phyloP scores from a whole-genome alignment of 2,329 filamentous ascomycete genomes.

The Aspergillus floridensis region DNA sequence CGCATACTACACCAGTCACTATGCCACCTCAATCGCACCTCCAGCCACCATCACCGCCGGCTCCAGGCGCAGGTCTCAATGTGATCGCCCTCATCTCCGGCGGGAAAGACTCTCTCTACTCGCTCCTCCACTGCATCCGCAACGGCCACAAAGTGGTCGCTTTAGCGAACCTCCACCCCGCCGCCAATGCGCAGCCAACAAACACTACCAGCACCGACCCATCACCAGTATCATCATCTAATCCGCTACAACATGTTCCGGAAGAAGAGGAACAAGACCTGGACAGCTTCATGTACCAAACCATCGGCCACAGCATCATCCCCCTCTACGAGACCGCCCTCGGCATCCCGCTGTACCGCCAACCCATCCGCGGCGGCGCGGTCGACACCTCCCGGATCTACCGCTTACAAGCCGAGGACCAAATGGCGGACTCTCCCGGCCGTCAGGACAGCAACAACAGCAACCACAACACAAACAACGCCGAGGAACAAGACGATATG shows the following conservation, averaged over 20 bases:
- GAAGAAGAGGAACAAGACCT: constrained; percentile 59
- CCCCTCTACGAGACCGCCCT: constrained; percentile 80
- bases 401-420: constrained; percentile 27
- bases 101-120: constrained; percentile 96
- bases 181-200: constrained; percentile 2
- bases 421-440: constrained; percentile 7
- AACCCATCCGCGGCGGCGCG: constrained; percentile 69
- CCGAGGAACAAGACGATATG: constrained; percentile 3
- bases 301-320: constrained; percentile 82
- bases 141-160: constrained; percentile 85
- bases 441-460: background rate
- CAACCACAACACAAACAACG: background rate
- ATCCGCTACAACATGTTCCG: constrained; percentile 8
- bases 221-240: constrained; percentile 2
- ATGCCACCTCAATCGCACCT: constrained; percentile 41
- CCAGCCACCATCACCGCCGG: constrained; percentile 26
- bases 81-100: constrained; percentile 93
- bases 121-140: constrained; percentile 80
- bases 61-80: constrained; percentile 47
- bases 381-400: constrained; percentile 74
- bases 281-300: constrained; percentile 99
- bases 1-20: constrained; percentile 6
- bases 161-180: constrained; percentile 81
- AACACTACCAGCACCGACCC: background rate
- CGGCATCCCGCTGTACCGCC: constrained; percentile 77